A percentile compares a stretch with the other conserved stretches of the same genome.
Conservation (phyloP, 2,329 filamentous ascomycete species). For the Canariomyces notabilis region DNA sequence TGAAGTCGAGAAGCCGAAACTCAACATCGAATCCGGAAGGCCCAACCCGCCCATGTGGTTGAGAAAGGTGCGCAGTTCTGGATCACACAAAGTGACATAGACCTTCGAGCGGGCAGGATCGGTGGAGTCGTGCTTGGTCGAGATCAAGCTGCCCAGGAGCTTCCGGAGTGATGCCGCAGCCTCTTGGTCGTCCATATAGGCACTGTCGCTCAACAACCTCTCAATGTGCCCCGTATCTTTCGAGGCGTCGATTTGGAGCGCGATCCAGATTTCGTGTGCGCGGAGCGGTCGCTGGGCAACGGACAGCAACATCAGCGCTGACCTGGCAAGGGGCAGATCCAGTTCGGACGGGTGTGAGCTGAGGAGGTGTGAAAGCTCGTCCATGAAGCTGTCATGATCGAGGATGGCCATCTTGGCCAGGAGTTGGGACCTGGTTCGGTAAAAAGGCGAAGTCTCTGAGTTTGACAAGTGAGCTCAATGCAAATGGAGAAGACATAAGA, state of each 20-base stretch:
- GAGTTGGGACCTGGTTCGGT: no score
- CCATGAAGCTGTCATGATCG: neutral
- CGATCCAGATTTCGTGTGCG: conserved; percentile 17
- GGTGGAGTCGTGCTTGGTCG: neutral
- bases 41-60: neutral
- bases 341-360: neutral
- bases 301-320: conserved; percentile 20
- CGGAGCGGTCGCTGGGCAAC: conserved; percentile 16
- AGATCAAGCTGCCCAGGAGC: conserved; percentile 11
- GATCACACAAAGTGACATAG: conserved; percentile 11
- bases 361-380: neutral
- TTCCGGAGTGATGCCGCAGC: conserved; percentile 5
- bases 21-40: neutral
- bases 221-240: conserved; percentile 12
- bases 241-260: conserved; percentile 9
- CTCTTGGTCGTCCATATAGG: conserved; percentile 5
- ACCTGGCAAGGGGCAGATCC: neutral
- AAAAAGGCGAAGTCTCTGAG: no score
- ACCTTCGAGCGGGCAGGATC: neutral
- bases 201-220: conserved; percentile 3
- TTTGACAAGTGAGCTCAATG: no score
- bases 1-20: neutral
- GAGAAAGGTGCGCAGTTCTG: conserved; percentile 7
- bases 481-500: no score
- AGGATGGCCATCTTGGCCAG: neutral